Conservation (phyloP, 23 red algal genomes). For the Gracilariopsis chorda region DNA sequence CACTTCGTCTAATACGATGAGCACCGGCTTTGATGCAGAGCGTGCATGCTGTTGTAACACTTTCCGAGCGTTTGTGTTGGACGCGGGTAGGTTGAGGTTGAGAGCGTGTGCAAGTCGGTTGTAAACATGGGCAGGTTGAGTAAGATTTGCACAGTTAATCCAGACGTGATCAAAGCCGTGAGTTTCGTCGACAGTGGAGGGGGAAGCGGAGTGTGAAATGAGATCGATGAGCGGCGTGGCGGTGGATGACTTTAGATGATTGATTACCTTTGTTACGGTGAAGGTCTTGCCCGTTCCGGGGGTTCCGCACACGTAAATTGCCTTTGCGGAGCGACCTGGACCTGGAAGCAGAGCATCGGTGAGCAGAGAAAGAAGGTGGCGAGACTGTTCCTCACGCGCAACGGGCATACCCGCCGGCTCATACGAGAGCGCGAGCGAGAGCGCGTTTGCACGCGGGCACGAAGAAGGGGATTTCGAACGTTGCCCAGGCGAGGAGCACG, state of each 20-base stretch:
- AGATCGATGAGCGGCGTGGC: not conserved
- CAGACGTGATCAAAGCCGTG: not conserved
- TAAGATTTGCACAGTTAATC: conserved; percentile 48
- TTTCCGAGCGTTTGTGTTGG: not conserved
- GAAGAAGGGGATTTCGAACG: too few species aligned
- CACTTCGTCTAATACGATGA: conserved; percentile 78
- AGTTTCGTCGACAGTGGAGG: not conserved
- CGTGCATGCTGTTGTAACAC: not conserved
- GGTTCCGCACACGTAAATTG: conserved; percentile 72
- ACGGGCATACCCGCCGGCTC: not conserved
- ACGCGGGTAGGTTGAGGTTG: not conserved
- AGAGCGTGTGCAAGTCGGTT: not conserved
- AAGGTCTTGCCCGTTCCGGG: conserved; percentile 81
- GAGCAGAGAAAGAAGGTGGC: not conserved
- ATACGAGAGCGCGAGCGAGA: not conserved
- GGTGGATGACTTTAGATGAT: not conserved
- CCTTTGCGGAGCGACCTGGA: not conserved
- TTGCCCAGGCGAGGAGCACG: too few species aligned
- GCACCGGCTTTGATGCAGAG: not conserved
- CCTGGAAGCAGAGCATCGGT: not conserved
- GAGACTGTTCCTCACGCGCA: not conserved
- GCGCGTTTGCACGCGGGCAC: too few species aligned
- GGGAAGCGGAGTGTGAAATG: not conserved
- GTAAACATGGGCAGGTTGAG: not conserved
- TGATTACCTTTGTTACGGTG: conserved; percentile 32